Evolutionary conservation across 345 rosid genomes (phyloP).

Genomic region (Corymbia maculata): DNA sequence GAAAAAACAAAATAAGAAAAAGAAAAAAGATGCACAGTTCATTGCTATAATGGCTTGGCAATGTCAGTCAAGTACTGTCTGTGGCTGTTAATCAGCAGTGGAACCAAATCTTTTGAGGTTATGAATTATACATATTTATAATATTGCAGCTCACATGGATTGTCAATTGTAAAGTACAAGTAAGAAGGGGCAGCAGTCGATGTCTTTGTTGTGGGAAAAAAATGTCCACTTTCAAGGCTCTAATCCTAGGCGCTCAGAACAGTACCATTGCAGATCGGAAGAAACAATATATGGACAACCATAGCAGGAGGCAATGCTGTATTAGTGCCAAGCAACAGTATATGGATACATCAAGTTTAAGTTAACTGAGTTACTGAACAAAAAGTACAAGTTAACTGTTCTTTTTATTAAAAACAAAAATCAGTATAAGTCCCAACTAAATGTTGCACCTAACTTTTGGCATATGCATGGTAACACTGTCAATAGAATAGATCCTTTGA

Average conservation of each 20-base stretch:
- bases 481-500: not conserved
- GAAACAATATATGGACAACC: not conserved
- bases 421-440: not conserved
- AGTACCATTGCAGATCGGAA: not conserved
- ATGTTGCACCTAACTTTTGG: not conserved
- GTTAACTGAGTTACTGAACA: not conserved
- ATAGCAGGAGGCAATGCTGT: not conserved
- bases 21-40: not conserved
- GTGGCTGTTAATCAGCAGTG: not conserved
- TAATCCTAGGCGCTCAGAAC: not conserved
- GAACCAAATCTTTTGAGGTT: not conserved
- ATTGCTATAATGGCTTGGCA: not conserved
- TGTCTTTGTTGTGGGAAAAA: not conserved
- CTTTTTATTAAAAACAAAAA: not conserved
- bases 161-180: not conserved
- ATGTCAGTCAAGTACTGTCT: not conserved
- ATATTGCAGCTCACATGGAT: not conserved
- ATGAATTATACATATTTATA: not conserved
- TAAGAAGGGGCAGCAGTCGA: not conserved
- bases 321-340: not conserved
- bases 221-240: not conserved
- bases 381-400: not conserved
- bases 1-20: not conserved
- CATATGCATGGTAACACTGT: not conserved
- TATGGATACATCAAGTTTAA: not conserved